Base-by-base conservation (phyloP, 176 grass and related monocot genomes). In the Dactylis glomerata region DNA sequence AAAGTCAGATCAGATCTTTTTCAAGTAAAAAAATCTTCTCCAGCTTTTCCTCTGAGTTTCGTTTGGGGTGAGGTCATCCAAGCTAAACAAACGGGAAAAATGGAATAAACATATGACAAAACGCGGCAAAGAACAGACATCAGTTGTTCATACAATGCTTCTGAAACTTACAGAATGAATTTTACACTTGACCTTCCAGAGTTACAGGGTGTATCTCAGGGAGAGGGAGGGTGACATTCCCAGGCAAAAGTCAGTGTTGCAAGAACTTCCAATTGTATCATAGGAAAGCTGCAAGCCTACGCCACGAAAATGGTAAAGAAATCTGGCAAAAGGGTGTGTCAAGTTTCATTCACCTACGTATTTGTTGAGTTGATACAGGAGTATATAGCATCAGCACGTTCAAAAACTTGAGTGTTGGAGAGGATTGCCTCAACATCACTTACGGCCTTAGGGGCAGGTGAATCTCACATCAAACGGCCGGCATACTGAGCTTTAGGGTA, bases 391-490 rank as follows among this genome's bases (percentile, higher is more conserved):
- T 72, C 41, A 73, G 33, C 3, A 3, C 28, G 14, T 63, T 83
- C 32, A 54, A 61, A 77, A 78, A 14, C 34, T 38, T 24, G 10
- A 20, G n/a, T n/a, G n/a, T n/a, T n/a, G 54, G 38, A 6, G 22
- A 27, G 2, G 8, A 32, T 9, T n/a, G 28, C 30, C 24, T 54
- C 66, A 58, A 10, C 28, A 45, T 83, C 26, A 28, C n/a, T n/a
- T n/a, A n/a, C n/a, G n/a, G n/a, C n/a, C 17, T 47, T 20, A 38
- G 16, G 66, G 28, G 13, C 19, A 56, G 22, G 13, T 42, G 16
- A 58, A 67, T 47, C n/a, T 84, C 88, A 95, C 91, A 96, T 96
- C 20, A 99, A 87, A 83, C 89, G 86, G 10, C 96, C 86, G 8
- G 56, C 89, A 26, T 86, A 89, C 8, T 77, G 65, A 13, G 91